Conservation (phyloP, 192 early-diverging fungal genomes). For the Backusella australiensis region DNA sequence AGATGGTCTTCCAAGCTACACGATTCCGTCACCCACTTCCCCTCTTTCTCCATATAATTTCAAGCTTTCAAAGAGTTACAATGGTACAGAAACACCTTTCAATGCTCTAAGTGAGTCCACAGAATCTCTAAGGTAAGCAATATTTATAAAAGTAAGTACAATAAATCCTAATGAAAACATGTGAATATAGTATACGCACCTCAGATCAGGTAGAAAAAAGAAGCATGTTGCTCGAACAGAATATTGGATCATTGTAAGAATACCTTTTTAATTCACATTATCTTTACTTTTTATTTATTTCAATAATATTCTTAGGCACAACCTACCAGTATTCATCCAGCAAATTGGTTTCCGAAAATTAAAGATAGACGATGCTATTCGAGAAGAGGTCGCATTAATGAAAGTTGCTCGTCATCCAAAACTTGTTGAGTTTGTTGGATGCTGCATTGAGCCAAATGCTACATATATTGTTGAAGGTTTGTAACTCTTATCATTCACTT, state of each 20-base stretch:
- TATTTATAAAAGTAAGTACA: neutral
- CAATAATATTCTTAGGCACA: conserved; percentile 15
- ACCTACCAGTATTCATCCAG: conserved; percentile 25
- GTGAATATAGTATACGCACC: neutral
- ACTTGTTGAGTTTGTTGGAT: conserved; percentile 41
- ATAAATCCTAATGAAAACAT: neutral
- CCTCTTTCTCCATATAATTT: conserved; percentile 5
- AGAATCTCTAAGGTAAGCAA: neutral
- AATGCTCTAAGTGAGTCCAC: neutral
- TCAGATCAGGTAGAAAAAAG: neutral
- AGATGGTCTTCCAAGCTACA: neutral
- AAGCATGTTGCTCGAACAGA: neutral
- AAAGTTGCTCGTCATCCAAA: conserved; percentile 40
- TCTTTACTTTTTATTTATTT: neutral
- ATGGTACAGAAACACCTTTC: neutral
- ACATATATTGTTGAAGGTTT: conserved; percentile 45
- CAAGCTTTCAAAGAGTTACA: neutral
- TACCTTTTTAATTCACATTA: neutral
- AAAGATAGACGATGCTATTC: neutral
- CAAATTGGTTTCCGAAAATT: conserved; percentile 22
- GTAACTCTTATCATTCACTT: neutral
- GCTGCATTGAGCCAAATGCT: conserved; percentile 28
- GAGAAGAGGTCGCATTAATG: conserved; percentile 11
- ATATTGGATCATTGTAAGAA: neutral
- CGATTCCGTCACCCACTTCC: neutral